phyloP scores from a whole-genome alignment of 805 yeast species.

The Candida incommunis region DNA sequence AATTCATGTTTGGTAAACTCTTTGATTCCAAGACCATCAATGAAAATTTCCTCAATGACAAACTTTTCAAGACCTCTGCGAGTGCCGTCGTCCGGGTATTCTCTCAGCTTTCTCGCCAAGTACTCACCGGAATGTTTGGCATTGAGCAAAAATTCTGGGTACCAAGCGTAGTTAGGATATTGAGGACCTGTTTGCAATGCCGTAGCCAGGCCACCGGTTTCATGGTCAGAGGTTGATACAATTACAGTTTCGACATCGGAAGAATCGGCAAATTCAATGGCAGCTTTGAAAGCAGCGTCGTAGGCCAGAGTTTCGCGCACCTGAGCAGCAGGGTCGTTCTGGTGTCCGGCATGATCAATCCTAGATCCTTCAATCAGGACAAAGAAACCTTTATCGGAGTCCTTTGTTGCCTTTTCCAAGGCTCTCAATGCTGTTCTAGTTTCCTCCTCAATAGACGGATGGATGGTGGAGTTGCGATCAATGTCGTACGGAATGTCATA shows the following conservation, averaged over 20 bases:
- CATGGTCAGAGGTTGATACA: slow-evolving; percentile 84
- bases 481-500: slow-evolving; percentile 74
- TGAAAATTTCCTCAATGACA: slow-evolving; percentile 39
- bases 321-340: slow-evolving; percentile 88
- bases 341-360: slow-evolving; percentile 92
- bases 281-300: slow-evolving; percentile 69
- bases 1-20: slow-evolving; percentile 47
- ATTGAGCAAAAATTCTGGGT: slow-evolving; percentile 58
- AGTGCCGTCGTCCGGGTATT: slow-evolving; percentile 18
- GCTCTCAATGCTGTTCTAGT: slow-evolving; percentile 61
- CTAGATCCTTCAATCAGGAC: slow-evolving; percentile 81
- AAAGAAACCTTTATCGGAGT: slow-evolving; percentile 76
- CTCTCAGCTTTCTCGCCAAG: slow-evolving; percentile 33
- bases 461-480: slow-evolving; percentile 45
- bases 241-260: slow-evolving; percentile 65
- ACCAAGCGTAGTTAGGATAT: slow-evolving; percentile 84
- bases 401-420: slow-evolving; percentile 47
- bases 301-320: slow-evolving; percentile 82
- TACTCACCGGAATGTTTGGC: slow-evolving; percentile 71
- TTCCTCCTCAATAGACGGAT: slow-evolving; percentile 73
- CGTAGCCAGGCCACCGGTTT: slow-evolving; percentile 87
- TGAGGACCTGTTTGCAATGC: slow-evolving; percentile 56
- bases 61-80: slow-evolving; percentile 26
- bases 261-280: slow-evolving; percentile 49
- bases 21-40: slow-evolving; percentile 49